These are phyloP conservation scores for Schwanniomyces pseudopolymorphus DNA, from an alignment of 805 yeast species.

Conservation along the genomic window DNA sequence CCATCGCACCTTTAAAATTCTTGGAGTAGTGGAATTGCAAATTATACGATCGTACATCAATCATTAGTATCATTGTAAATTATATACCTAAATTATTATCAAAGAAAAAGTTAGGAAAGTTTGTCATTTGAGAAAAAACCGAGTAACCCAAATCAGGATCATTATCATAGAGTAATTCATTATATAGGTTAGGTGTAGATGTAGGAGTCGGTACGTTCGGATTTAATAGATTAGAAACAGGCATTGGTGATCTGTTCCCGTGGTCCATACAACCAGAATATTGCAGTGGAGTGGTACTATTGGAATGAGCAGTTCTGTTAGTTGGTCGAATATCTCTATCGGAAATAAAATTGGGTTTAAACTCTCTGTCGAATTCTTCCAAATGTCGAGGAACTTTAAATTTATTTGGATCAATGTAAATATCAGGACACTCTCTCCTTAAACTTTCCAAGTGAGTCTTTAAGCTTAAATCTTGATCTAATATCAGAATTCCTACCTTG, in stretches of 20 bases:
- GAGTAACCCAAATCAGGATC: neutral
- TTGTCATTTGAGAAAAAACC: slow-evolving; percentile 1
- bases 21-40: neutral
- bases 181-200: neutral
- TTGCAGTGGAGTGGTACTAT: neutral
- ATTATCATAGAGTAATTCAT: neutral
- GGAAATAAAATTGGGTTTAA: neutral
- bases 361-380: neutral
- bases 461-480: slow-evolving; percentile 13
- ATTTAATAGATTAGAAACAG: neutral
- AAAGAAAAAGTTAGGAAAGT: slow-evolving; percentile 37
- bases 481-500: slow-evolving; percentile 10
- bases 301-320: neutral
- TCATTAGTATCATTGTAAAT: too few relatives aligned
- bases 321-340: neutral
- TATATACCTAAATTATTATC: slow-evolving; percentile 31
- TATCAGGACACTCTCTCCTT: slow-evolving; percentile 16
- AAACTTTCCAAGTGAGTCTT: slow-evolving; percentile 15
- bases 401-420: slow-evolving; percentile 8
- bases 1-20: neutral
- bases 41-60: neutral
- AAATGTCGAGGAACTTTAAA: neutral
- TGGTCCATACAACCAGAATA: neutral
- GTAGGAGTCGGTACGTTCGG: neutral
- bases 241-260: neutral